Base-by-base conservation (phyloP, 805 yeast species). In the Yarrowia alimentaria region DNA sequence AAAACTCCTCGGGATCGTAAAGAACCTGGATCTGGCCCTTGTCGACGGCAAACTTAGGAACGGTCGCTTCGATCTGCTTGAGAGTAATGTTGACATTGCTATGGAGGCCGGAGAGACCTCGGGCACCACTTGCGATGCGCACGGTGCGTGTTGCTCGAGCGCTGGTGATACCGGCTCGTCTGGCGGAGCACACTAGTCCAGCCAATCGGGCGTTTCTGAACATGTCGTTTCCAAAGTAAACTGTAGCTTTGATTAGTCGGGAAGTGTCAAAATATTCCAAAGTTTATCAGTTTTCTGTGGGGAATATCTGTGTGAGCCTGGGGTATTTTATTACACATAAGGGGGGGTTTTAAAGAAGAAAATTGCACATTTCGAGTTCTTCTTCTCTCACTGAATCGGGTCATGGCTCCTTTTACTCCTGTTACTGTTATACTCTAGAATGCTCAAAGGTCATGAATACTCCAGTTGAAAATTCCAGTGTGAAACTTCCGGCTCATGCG, bases 1-100 rank as follows among this genome's bases (percentile, higher is more conserved):
- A 91, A 61, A 93, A 93, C n/a, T 74, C 79, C 1, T 62, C 69
- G 0, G 99, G 99, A 51, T 74, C 73, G 17, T 70, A 69, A 24
- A 90, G 56, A 13, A 90, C 76, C 33, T 75, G 76, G 30, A 89
- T 76, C 54, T 83, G 79, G 30, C 73, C 78, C 16, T 69, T 66
- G 6, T 69, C 65, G 24, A 87, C 62, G 49, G 75, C 75, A 61
- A 87, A 88, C 30, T 87, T 70, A 3, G 91, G 91, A 2, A 85
- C 79, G 4, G 82, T 65, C 31, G 74, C 65, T 58, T 84, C 87
- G 38, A 84, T 62, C 61, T 80, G 85, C 21, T 53, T 28, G 34
- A 60, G 42, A 3, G 60, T 57, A 16, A 60, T 45, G 30, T 54
- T 50, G 29, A 59, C 49, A 45, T 57, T 55, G 22, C 57, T 58